Evolutionary conservation across 169 alveolate genomes (phyloP).

Genomic region (Condylostoma magnum): DNA sequence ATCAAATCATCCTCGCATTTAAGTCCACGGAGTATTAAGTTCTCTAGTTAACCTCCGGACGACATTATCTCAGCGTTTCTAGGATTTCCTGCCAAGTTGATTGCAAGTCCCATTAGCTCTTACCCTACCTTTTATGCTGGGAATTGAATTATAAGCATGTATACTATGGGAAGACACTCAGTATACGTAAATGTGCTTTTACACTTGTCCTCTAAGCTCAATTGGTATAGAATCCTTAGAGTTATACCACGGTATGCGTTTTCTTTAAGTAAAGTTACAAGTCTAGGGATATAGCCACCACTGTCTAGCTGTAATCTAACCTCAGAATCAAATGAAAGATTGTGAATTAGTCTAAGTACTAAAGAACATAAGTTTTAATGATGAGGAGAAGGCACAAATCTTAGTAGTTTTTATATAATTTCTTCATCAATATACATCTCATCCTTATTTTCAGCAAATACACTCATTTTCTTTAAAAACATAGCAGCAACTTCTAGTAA

Average conservation of each 20-base stretch:
- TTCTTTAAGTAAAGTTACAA: constrained; percentile 68
- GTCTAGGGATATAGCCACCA: constrained; percentile 68
- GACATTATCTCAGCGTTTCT: constrained; percentile 80
- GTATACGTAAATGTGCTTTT: constrained; percentile 80
- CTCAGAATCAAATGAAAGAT: constrained; percentile 72
- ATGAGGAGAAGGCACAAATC: constrained; percentile 59
- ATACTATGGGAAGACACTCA: constrained; percentile 75
- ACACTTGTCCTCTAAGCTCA: constrained; percentile 77
- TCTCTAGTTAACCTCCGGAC: constrained; percentile 65
- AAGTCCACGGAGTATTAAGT: constrained; percentile 70
- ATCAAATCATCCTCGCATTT: constrained; percentile 69
- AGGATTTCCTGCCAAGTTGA: constrained; percentile 71
- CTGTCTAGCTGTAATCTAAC: constrained; percentile 66
- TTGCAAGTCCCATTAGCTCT: constrained; percentile 78
- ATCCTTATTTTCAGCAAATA: constrained; percentile 74
- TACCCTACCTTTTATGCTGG: constrained; percentile 82
- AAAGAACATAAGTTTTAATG: constrained; percentile 60
- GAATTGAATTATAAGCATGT: constrained; percentile 70
- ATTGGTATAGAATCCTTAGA: constrained; percentile 67
- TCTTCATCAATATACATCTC: constrained; percentile 71
- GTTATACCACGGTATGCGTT: constrained; percentile 76
- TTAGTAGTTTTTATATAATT: constrained; percentile 66
- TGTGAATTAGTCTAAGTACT: constrained; percentile 66
- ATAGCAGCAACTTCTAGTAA: constrained; percentile 66
- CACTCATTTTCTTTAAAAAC: constrained; percentile 76